These are phyloP conservation scores for Phytophthora aleatoria DNA, from an alignment of 352 stramenopile genomes.

Conservation along the genomic window DNA sequence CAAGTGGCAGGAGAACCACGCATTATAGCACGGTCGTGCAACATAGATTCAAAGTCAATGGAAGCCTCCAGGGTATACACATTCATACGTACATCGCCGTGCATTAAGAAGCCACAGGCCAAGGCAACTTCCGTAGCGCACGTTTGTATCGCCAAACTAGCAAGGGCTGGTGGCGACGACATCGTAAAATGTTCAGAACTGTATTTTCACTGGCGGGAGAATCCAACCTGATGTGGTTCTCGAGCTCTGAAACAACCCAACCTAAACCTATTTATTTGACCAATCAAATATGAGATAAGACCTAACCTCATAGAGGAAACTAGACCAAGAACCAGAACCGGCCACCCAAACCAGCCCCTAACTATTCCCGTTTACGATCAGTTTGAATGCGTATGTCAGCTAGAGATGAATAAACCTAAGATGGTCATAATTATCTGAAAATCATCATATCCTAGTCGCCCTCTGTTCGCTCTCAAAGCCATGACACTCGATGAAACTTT, in stretches of 20 bases:
- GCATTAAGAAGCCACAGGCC: not conserved
- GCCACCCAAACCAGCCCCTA: conserved; percentile 1
- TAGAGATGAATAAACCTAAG: too few relatives aligned
- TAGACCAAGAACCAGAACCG: not conserved
- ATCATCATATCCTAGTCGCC: too few relatives aligned
- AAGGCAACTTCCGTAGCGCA: not conserved
- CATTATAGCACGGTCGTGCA: too few relatives aligned
- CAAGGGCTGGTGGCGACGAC: not conserved
- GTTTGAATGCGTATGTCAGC: too few relatives aligned
- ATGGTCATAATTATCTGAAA: too few relatives aligned
- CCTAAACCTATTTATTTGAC: not conserved
- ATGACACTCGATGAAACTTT: too few relatives aligned
- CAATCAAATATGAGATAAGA: too few relatives aligned
- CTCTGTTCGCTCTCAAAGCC: too few relatives aligned
- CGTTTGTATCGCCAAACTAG: not conserved
- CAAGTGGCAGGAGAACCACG: too few relatives aligned
- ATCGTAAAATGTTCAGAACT: not conserved
- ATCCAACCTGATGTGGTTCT: too few relatives aligned
- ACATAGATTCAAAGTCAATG: too few relatives aligned
- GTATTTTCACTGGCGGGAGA: not conserved
- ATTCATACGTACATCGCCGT: not conserved
- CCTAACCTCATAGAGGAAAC: not conserved
- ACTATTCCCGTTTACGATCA: too few relatives aligned
- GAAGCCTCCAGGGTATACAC: not conserved
- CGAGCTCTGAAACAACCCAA: not conserved